These are phyloP conservation scores for Trametes meyenii DNA, from an alignment of 768 basidiomycete genomes.

Conservation along the genomic window DNA sequence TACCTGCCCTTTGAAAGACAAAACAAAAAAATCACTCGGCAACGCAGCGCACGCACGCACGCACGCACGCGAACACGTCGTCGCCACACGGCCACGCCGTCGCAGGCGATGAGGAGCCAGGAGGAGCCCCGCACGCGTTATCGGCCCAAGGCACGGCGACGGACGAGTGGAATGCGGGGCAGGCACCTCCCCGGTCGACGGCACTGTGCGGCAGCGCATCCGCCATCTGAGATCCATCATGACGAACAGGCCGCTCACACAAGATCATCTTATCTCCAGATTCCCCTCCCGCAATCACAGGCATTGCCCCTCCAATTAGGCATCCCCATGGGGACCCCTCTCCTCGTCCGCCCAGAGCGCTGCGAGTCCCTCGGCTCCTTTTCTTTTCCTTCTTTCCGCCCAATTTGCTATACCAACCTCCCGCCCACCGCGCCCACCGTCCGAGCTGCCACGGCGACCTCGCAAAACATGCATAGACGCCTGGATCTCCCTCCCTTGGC, in stretches of 20 bases:
- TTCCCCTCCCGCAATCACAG: slow-evolving; percentile 19
- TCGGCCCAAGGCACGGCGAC: background rate
- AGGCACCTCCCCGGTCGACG: slow-evolving; percentile 10
- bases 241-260: slow-evolving; percentile 12
- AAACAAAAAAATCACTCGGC: too few species aligned
- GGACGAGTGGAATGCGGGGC: slow-evolving; percentile 14
- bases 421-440: too few species aligned
- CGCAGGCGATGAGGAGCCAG: background rate
- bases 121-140: background rate
- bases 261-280: slow-evolving; percentile 22
- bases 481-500: background rate
- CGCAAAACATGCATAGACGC: too few species aligned
- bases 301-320: slow-evolving; percentile 11
- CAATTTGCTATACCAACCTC: too few species aligned
- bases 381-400: background rate
- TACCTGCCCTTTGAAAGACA: too few species aligned
- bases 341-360: background rate
- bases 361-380: background rate
- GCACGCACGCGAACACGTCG: too few species aligned
- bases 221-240: slow-evolving; percentile 23
- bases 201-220: background rate
- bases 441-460: too few species aligned
- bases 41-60: too few species aligned
- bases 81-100: too few species aligned
- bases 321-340: slow-evolving; percentile 24